Evolutionary conservation across 2,329 filamentous ascomycete genomes (phyloP).

Genomic region (Setomelanomma holmii): DNA sequence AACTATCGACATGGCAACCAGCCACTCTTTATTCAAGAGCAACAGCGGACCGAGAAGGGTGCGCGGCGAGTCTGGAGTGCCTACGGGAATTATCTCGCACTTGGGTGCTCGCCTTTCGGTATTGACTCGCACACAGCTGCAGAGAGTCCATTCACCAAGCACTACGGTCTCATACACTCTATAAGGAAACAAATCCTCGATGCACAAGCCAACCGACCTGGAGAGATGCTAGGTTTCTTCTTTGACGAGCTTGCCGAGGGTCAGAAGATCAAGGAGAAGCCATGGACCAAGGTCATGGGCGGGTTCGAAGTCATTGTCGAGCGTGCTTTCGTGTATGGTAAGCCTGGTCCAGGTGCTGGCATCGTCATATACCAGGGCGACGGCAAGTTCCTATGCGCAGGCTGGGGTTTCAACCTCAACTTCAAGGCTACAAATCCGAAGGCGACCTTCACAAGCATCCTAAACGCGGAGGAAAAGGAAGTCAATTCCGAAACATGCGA

Average conservation of each 20-base stretch:
- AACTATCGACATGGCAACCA: slow-evolving; percentile 55
- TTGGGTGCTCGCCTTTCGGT: slow-evolving; percentile 36
- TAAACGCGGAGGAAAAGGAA: slow-evolving; percentile 53
- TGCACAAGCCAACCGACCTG: slow-evolving; percentile 46
- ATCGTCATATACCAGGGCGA: slow-evolving; percentile 53
- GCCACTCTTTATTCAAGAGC: slow-evolving; percentile 61
- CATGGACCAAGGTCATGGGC: slow-evolving; percentile 43
- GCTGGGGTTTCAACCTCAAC: slow-evolving; percentile 54
- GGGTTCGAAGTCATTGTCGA: slow-evolving; percentile 50
- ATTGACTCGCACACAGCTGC: slow-evolving; percentile 52
- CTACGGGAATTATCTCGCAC: slow-evolving; percentile 28
- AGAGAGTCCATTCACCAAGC: slow-evolving; percentile 43
- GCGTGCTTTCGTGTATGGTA: slow-evolving; percentile 57
- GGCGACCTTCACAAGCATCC: slow-evolving; percentile 53
- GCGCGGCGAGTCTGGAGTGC: slow-evolving; percentile 34
- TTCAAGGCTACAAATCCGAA: slow-evolving; percentile 34
- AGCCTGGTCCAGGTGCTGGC: slow-evolving; percentile 50
- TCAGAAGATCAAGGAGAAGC: slow-evolving; percentile 36
- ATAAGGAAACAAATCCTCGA: slow-evolving; percentile 49
- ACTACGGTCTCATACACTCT: slow-evolving; percentile 51
- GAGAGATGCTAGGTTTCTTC: slow-evolving; percentile 51
- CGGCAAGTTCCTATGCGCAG: slow-evolving; percentile 54
- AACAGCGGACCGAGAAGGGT: slow-evolving; percentile 56
- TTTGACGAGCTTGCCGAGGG: slow-evolving; percentile 48
- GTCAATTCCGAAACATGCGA: slow-evolving; percentile 48